Base-by-base conservation (phyloP, 805 yeast genomes). In the Komagataella populi region DNA sequence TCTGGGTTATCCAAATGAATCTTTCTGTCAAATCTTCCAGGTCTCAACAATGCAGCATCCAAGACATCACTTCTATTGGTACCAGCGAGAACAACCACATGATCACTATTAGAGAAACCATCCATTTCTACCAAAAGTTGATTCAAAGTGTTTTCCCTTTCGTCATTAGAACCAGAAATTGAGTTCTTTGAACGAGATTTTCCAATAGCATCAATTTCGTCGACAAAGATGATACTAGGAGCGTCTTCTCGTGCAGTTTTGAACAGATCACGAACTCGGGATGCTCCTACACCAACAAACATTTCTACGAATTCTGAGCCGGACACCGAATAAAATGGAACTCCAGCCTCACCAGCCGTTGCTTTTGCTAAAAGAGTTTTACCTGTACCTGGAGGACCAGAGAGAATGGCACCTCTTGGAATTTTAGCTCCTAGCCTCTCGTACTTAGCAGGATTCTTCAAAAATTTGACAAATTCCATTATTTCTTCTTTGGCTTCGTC, bases 381-480 rank as follows among this genome's bases (percentile, higher is more conserved):
- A 80, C 99, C 99, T 7, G 99, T 93, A 72, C 99, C 99, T 50
- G 99, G 99, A 16, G 99, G 96, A 49, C 99, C 99, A 1, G 96
- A 85, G 52, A 93, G 71, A 54, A 93, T 87, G 7, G 99, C 99
- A 59, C 99, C 99, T 64, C 98, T 80, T 48, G 99, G 99, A 57
- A 93, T 93, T 65, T 89, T 87, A 45, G 98, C 99, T 45, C 99
- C 99, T 53, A 93, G 73, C 54, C 80, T 80, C 65, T 90, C 97
- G 67, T 90, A 93, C 64, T 89, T 87, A 52, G 76, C 73, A 7
- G 99, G 99, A 57, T 88, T 79, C 64, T 91, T 86, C 67, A 93
- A 78, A 64, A 95, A 93, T 59, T 84, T 81, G 50, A 93, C 99
- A 73, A 93, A 93, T 67, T 93, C 99, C 96, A 89, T 87, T 55